Evolutionary conservation across 164 flowering plant genomes (phyloP).

Genomic region (Vitis rupestris): DNA sequence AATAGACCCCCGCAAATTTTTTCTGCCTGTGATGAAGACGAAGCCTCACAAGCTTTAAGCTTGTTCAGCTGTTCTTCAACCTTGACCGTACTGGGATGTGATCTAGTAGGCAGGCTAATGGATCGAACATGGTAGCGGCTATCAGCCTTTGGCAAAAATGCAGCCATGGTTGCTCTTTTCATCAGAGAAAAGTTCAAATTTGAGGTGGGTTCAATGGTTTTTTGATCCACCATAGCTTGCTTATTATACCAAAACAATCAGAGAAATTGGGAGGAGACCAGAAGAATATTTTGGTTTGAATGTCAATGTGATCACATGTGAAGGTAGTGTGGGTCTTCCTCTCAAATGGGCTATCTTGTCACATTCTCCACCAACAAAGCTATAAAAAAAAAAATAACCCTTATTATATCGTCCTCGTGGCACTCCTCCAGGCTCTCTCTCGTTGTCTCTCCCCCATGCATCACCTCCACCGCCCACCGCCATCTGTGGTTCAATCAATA

Average conservation of each 20-base stretch:
- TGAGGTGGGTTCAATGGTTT: not conserved
- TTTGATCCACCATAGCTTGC: not conserved
- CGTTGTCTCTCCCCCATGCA: not conserved
- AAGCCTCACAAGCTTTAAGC: slow-evolving; percentile 13
- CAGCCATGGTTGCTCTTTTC: slow-evolving; percentile 13
- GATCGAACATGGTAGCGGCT: slow-evolving; percentile 23
- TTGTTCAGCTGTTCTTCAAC: slow-evolving; percentile 25
- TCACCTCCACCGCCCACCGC: slow-evolving; percentile 10
- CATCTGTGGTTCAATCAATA: not conserved
- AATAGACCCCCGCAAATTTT: slow-evolving; percentile 11
- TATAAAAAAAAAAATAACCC: not conserved
- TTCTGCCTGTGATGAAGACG: slow-evolving; percentile 8
- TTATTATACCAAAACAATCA: not conserved
- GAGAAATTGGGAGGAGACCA: not conserved
- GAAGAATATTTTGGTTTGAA: not conserved
- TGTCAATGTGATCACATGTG: slow-evolving; percentile 10
- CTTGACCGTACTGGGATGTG: slow-evolving; percentile 23
- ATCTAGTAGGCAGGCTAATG: slow-evolving; percentile 38
- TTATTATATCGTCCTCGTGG: not conserved
- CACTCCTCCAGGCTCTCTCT: not conserved
- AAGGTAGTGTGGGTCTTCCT: slow-evolving; percentile 8
- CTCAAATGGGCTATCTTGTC: slow-evolving; percentile 9
- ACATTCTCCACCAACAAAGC: slow-evolving; percentile 7
- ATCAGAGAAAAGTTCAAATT: not conserved
- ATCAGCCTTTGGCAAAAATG: slow-evolving; percentile 12